Conservation (phyloP, 2,329 filamentous ascomycete genomes). For the Aspergillus vadensis region DNA sequence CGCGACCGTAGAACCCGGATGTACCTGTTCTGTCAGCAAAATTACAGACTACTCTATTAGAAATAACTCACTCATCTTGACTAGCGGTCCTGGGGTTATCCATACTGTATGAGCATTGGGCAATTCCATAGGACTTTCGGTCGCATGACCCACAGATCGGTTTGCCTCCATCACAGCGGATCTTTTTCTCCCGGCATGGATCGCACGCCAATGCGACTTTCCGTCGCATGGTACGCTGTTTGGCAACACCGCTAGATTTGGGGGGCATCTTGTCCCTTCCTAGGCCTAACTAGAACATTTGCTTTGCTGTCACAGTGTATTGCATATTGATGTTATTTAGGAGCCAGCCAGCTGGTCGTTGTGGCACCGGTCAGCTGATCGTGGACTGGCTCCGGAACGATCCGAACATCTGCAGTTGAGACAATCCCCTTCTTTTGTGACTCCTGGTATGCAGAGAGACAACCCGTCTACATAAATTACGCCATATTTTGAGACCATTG, state of each 20-base stretch:
- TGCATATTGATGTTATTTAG: no score
- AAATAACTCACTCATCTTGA: slow-evolving; percentile 35
- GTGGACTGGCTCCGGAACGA: no score
- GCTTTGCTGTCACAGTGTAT: background rate
- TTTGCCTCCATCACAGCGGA: slow-evolving; percentile 48
- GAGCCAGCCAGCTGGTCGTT: no score
- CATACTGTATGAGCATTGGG: slow-evolving; percentile 44
- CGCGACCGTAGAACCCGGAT: slow-evolving; percentile 26
- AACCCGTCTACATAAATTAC: no score
- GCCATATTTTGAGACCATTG: no score
- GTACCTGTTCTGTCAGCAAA: slow-evolving; percentile 11
- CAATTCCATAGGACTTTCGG: slow-evolving; percentile 35
- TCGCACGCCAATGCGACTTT: slow-evolving; percentile 47
- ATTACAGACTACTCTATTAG: background rate
- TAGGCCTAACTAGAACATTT: background rate
- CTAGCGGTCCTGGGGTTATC: slow-evolving; percentile 42
- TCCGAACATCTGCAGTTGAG: no score
- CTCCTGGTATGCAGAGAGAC: no score
- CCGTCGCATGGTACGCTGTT: slow-evolving; percentile 16
- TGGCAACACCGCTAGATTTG: background rate
- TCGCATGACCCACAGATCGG: slow-evolving; percentile 49
- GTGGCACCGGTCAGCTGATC: no score
- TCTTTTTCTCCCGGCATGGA: slow-evolving; percentile 46
- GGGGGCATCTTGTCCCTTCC: background rate
- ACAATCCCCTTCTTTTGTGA: no score